Base-by-base conservation (phyloP, 176 grass and related monocot genomes). In the Pontederia crassipes region DNA sequence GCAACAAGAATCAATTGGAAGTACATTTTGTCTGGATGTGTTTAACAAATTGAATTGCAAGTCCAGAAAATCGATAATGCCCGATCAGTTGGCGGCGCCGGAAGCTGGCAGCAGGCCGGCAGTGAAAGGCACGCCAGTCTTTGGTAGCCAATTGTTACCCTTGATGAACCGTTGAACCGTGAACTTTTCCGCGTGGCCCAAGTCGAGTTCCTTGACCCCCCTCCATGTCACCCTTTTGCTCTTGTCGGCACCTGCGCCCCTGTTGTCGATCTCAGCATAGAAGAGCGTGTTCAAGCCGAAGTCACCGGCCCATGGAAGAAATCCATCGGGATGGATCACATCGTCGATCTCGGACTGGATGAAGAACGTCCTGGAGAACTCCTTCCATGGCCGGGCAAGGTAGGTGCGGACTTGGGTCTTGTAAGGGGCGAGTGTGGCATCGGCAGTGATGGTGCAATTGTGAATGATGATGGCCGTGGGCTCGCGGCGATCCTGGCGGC, bases 181-280 rank as follows among this genome's bases (percentile, higher is more conserved):
- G 79, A 77, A 95, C 55, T 66, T 11, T 58, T 59, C 53, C 55
- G 72, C 84, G n/a, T 85, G 69, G 55, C 57, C 29, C 65, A 62
- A 81, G 68, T 67, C 68, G 63, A 95, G 46, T 2, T 73, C 79
- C 80, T 86, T 89, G 53, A 95, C 64, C 17, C 81, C 85, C 70
- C 8, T 71, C 89, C 89, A 95, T 10, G 58, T 81, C 9, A 61
- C 85, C 13, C 84, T 78, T 49, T 57, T 66, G 73, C 76, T 89
- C 65, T 13, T 77, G 70, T 85, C 65, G 15, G 81, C 72, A 8
- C 85, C 85, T 1, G 61, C 40, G 2, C 89, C 89, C 5, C 4
- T 66, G 74, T 88, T 95, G 11, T 85, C 81, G 15, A 85, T 72
- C 85, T 95, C 89, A 16, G 81, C 79, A 58, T 95, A 95, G 77